These are phyloP conservation scores for Xylaria cubensis DNA, from an alignment of 495 filamentous ascomycete species.

Conservation along the genomic window DNA sequence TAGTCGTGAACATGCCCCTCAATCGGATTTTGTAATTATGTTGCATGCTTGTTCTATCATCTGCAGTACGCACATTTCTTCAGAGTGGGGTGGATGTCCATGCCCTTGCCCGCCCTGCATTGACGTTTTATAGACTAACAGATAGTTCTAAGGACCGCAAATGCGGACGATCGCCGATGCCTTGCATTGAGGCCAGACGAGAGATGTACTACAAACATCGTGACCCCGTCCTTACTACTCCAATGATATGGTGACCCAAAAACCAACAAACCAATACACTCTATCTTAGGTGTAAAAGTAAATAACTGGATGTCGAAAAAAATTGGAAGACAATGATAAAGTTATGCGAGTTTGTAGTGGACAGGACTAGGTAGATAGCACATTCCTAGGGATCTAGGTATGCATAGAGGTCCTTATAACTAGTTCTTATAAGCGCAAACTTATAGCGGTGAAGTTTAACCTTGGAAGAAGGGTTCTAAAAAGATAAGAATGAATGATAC, in stretches of 20 bases:
- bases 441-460: neutral
- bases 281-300: too few relatives aligned
- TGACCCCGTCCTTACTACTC: neutral
- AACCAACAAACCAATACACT: neutral
- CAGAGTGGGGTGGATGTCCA: neutral
- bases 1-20: neutral
- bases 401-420: too few relatives aligned
- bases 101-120: neutral
- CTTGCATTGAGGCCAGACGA: neutral
- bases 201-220: neutral
- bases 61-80: neutral
- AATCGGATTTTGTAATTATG: neutral
- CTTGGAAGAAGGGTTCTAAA: neutral
- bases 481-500: neutral
- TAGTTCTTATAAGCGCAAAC: too few relatives aligned
- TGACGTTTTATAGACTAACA: neutral
- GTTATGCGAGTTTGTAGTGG: too few relatives aligned
- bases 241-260: neutral
- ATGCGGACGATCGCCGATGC: conserved; percentile 18
- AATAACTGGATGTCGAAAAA: too few relatives aligned
- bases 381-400: too few relatives aligned
- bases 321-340: too few relatives aligned
- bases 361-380: too few relatives aligned
- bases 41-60: neutral
- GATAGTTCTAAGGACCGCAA: neutral